Percentiles rank a stretch among this genome's conserved stretches.
Evolutionary conservation across 31 red algal species (phyloP).

Genomic region (Pterothamnion heteromorphum): DNA sequence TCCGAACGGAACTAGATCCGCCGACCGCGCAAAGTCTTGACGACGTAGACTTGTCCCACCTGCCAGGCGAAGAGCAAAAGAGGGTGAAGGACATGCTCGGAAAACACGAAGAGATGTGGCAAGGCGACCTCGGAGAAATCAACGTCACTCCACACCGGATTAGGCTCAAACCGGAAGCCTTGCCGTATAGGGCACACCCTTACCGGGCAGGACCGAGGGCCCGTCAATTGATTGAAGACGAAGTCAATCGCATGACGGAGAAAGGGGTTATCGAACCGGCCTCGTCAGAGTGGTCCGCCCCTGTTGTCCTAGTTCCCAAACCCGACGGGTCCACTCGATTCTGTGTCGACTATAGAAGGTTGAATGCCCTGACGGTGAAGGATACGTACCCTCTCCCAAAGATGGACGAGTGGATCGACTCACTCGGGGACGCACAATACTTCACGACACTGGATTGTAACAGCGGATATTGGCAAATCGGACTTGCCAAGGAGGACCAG

Average conservation of each 20-base stretch:
- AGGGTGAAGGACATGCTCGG: background rate
- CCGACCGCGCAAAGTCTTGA: background rate
- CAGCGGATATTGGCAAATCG: background rate
- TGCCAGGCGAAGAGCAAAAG: background rate
- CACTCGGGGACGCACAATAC: background rate
- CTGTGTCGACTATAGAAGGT: constrained; percentile 47
- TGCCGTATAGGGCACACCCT: background rate
- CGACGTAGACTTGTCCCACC: background rate
- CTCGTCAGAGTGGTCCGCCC: constrained; percentile 29
- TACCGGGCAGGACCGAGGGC: background rate
- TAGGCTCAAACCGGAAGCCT: background rate
- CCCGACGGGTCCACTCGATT: constrained; percentile 22
- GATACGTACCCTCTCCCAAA: constrained; percentile 11
- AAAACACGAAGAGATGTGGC: background rate
- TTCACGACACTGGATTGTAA: background rate
- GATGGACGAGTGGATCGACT: background rate
- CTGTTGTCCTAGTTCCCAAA: constrained; percentile 44
- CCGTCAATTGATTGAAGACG: background rate
- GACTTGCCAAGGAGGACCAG: background rate
- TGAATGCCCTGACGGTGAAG: constrained; percentile 26
- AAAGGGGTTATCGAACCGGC: constrained; percentile 31
- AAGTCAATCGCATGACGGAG: background rate
- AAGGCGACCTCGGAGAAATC: background rate
- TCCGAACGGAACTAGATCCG: background rate
- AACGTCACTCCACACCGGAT: background rate